Conservation (phyloP, 805 yeast genomes). For the Candida arabinofermentans region DNA sequence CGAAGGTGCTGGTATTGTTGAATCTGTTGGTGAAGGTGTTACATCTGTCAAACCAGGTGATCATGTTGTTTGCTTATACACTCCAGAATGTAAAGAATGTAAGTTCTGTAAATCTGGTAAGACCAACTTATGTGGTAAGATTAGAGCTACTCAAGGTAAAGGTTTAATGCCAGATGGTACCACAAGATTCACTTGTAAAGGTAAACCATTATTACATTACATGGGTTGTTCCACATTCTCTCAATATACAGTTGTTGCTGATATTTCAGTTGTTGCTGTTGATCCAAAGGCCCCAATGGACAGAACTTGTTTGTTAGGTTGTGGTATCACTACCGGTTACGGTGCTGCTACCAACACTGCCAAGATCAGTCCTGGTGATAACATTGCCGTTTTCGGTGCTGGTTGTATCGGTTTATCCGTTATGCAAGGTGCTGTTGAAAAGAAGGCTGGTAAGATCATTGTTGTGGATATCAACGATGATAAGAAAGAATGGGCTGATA, state of each 20-base stretch:
- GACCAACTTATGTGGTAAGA: slow-evolving; percentile 93
- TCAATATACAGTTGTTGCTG: slow-evolving; percentile 97
- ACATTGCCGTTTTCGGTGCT: slow-evolving; percentile 95
- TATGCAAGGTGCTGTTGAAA: slow-evolving; percentile 86
- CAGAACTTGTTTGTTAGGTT: slow-evolving; percentile 88
- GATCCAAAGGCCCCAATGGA: slow-evolving; percentile 80
- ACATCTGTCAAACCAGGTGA: slow-evolving; percentile 89
- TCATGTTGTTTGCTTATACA: slow-evolving; percentile 88
- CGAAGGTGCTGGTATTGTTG: slow-evolving; percentile 98
- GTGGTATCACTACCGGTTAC: slow-evolving; percentile 98
- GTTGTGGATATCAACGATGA: slow-evolving; percentile 83
- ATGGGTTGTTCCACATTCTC: slow-evolving; percentile 99
- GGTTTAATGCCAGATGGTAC: slow-evolving; percentile 99
- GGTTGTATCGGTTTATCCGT: slow-evolving; percentile 97
- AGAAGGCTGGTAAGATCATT: slow-evolving; percentile 77
- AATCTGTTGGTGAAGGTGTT: slow-evolving; percentile 92
- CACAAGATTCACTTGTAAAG: slow-evolving; percentile 79
- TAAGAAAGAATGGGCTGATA: slow-evolving; percentile 79
- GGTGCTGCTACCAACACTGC: slow-evolving; percentile 98
- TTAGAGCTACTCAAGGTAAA: slow-evolving; percentile 96
- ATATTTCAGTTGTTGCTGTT: slow-evolving; percentile 92
- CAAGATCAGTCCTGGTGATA: slow-evolving; percentile 84
- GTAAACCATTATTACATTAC: slow-evolving; percentile 81
- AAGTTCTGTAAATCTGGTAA: slow-evolving; percentile 93
- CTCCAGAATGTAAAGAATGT: slow-evolving; percentile 95